Conservation (phyloP, 257 asterid genomes). For the Penstemon davidsonii region DNA sequence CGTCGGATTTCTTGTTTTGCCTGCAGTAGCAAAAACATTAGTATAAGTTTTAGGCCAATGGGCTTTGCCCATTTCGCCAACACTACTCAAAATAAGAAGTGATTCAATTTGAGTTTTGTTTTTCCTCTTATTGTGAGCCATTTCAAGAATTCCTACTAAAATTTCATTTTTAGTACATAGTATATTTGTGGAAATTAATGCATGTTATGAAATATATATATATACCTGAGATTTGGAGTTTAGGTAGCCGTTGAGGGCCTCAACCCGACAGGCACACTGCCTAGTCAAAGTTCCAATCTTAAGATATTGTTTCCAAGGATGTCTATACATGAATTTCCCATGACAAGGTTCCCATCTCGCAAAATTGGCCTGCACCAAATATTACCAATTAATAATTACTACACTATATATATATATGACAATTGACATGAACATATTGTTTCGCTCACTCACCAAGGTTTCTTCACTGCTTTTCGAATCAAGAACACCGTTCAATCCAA, state of each 20-base stretch:
- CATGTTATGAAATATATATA: no score
- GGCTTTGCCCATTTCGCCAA: no score
- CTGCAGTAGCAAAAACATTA: conserved; percentile 32
- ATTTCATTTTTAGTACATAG: background rate
- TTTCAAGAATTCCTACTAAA: background rate
- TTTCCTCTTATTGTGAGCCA: no score
- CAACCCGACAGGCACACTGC: conserved; percentile 62
- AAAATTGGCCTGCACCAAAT: conserved; percentile 52
- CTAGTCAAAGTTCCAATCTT: conserved; percentile 61
- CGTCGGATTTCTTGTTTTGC: conserved; percentile 43
- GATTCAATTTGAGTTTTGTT: background rate
- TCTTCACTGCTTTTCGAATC: conserved; percentile 71
- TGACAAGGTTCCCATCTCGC: conserved; percentile 92
- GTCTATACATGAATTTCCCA: conserved; percentile 64
- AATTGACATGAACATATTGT: no score
- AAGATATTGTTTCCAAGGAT: conserved; percentile 83
- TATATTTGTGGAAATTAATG: background rate
- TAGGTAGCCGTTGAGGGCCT: conserved; percentile 54
- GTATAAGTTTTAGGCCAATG: background rate
- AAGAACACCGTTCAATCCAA: conserved; percentile 44
- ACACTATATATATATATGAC: background rate
- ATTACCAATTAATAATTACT: background rate
- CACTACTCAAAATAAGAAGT: no score
- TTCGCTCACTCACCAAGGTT: conserved; percentile 51
- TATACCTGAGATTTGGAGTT: conserved; percentile 45